Percentiles rank a stretch among this genome's conserved stretches.
Conservation (phyloP, 176 grass and related monocot species). For the Juncus inflexus region DNA sequence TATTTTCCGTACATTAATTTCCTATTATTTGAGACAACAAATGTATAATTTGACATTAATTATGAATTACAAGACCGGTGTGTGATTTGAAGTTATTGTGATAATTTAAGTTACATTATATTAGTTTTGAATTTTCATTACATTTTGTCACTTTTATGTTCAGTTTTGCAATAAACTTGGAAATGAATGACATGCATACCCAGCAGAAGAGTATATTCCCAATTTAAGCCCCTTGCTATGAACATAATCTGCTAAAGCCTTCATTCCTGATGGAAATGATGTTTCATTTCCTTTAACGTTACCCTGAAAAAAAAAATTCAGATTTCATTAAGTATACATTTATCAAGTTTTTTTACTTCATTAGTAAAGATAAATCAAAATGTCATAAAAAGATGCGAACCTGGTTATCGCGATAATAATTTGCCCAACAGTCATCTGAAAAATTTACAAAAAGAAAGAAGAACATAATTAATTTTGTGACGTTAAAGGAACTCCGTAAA, state of each 20-base stretch:
- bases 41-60: too few species aligned
- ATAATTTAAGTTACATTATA: too few species aligned
- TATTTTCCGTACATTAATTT: neutral
- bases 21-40: too few species aligned
- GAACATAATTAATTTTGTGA: neutral
- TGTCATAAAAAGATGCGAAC: slow-evolving; percentile 16
- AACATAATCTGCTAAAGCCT: slow-evolving; percentile 65
- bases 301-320: slow-evolving; percentile 33
- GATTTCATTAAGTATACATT: neutral
- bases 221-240: slow-evolving; percentile 66
- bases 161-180: neutral
- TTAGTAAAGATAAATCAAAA: neutral
- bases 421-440: slow-evolving; percentile 76
- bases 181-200: slow-evolving; percentile 25
- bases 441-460: slow-evolving; percentile 8
- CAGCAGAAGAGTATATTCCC: slow-evolving; percentile 60
- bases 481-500: neutral
- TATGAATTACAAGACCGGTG: too few species aligned
- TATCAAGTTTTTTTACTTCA: too few species aligned
- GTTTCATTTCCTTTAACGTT: slow-evolving; percentile 33
- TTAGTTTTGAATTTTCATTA: too few species aligned
- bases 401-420: slow-evolving; percentile 38
- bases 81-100: too few species aligned
- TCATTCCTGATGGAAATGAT: slow-evolving; percentile 68
- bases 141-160: slow-evolving; percentile 1